phyloP scores from a whole-genome alignment of 140 eudicot genomes.

The Flaveria floridana region DNA sequence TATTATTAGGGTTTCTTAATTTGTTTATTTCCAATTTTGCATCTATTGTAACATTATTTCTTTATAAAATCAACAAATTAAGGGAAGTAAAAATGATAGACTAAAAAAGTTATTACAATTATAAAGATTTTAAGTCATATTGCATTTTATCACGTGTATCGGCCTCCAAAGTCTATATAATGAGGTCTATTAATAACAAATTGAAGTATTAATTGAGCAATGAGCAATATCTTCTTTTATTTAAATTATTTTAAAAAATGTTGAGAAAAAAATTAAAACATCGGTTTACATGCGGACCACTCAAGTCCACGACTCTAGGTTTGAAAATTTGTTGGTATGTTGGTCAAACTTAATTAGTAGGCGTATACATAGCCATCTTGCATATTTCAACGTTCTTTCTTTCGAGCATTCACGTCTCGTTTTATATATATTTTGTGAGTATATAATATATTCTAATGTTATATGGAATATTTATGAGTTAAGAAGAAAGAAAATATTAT shows the following conservation, averaged over 20 bases:
- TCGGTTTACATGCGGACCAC: conserved; percentile 21
- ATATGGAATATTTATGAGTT: too few relatives aligned
- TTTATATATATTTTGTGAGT: too few relatives aligned
- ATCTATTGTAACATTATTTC: neutral
- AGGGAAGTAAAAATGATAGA: neutral
- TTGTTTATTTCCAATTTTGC: neutral
- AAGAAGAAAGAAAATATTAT: too few relatives aligned
- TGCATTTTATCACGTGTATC: neutral
- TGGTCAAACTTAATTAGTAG: conserved; percentile 35
- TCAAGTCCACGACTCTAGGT: conserved; percentile 26
- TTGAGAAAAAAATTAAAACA: neutral
- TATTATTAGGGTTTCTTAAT: neutral
- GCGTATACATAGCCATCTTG: conserved; percentile 17
- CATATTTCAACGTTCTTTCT: conserved; percentile 18
- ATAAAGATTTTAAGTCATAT: neutral
- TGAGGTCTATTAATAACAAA: neutral
- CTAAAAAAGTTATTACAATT: neutral
- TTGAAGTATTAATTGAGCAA: neutral
- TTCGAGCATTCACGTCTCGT: neutral
- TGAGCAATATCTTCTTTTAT: too few relatives aligned
- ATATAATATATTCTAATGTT: too few relatives aligned
- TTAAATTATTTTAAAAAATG: too few relatives aligned
- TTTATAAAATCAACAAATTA: neutral
- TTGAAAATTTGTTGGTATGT: conserved; percentile 22
- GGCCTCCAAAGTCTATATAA: neutral